Conservation (phyloP, 1,284 basidiomycete species). For the Ganoderma meredithae region DNA sequence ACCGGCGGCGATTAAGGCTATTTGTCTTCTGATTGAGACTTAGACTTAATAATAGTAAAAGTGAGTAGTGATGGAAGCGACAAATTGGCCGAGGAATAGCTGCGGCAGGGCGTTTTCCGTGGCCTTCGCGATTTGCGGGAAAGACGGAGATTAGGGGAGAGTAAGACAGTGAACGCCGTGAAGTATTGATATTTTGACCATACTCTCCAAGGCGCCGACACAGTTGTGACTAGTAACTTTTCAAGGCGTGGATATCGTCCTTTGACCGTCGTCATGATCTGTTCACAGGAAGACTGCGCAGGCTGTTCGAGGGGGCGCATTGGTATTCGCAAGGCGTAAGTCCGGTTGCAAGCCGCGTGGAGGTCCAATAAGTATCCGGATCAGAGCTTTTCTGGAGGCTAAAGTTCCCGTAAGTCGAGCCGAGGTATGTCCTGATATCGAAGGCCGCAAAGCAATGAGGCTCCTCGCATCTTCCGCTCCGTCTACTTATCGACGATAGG, state of each 20-base stretch:
- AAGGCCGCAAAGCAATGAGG: neutral
- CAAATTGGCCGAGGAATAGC: neutral
- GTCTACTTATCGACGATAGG: no score
- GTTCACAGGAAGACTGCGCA: neutral
- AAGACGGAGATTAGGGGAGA: neutral
- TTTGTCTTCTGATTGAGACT: neutral
- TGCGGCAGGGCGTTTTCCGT: neutral
- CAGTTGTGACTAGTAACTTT: no score
- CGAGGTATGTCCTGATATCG: neutral
- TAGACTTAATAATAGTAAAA: neutral
- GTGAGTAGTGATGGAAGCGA: neutral
- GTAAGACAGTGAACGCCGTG: no score
- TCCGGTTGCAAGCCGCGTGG: conserved; percentile 4
- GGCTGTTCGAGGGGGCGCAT: neutral
- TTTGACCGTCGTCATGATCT: neutral
- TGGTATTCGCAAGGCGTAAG: neutral
- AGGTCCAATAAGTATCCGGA: conserved; percentile 15
- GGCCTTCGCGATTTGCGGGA: conserved; percentile 13
- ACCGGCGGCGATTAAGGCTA: neutral
- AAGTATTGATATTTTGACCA: no score
- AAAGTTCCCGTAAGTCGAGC: neutral
- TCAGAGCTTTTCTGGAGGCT: conserved; percentile 26
- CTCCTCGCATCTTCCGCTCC: neutral
- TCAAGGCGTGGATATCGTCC: neutral
- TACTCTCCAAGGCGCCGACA: no score